Evolutionary conservation across 2,329 filamentous ascomycete genomes (phyloP).

Genomic region (Aspergillus intermedius): DNA sequence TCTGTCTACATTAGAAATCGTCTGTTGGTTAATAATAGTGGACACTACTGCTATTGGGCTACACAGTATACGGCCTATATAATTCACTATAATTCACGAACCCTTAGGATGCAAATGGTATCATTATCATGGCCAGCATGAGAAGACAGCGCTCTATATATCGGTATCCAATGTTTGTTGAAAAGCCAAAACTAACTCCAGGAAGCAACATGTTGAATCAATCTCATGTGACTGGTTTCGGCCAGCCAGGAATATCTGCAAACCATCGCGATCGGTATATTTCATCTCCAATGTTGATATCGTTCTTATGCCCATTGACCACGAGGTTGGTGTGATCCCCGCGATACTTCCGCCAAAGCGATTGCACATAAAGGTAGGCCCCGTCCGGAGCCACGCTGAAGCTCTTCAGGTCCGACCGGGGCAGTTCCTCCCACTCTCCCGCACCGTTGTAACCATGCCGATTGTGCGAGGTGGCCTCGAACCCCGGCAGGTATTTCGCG

Average conservation of each 20-base stretch:
- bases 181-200: too few species aligned
- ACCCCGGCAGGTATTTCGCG: slow-evolving; percentile 17
- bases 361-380: slow-evolving; percentile 17
- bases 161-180: too few species aligned
- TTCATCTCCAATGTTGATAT: slow-evolving; percentile 17
- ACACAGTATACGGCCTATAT: too few species aligned
- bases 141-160: too few species aligned
- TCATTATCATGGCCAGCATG: too few species aligned
- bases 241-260: slow-evolving; percentile 19
- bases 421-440: slow-evolving; percentile 14
- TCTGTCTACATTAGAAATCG: too few species aligned
- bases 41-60: too few species aligned
- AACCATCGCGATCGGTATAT: slow-evolving; percentile 22
- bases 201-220: too few species aligned
- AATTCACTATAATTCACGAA: too few species aligned
- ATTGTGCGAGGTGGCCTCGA: slow-evolving; percentile 17
- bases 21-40: too few species aligned
- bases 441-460: slow-evolving; percentile 13
- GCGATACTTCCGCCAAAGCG: slow-evolving; percentile 14
- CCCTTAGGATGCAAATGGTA: too few species aligned
- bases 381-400: slow-evolving; percentile 20
- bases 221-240: slow-evolving; percentile 11
- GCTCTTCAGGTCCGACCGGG: slow-evolving; percentile 17
- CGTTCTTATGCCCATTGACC: slow-evolving; percentile 8
- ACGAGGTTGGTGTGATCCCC: slow-evolving; percentile 19